Evolutionary conservation across 139 green algal species (phyloP), one percentile per base, ranked within the genome.

Genomic region (Axilococcus clingmanii): DNA sequence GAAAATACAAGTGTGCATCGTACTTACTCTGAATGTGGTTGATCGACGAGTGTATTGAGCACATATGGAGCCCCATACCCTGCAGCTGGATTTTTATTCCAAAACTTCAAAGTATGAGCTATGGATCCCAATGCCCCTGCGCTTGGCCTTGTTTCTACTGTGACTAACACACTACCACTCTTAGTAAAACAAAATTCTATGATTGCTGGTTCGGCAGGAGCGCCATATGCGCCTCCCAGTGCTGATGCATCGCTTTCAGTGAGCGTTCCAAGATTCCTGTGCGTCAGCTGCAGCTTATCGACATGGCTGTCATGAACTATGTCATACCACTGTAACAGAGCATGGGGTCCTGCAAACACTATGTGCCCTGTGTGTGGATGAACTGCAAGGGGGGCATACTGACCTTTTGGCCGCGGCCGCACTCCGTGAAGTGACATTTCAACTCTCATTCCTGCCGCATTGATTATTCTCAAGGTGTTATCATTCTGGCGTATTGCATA

Each of bases 381-480:
- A 40, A 70, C 37, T 46, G 31, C 17, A 33, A 46, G 29, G 12
- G 41, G 53, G 14, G 47, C 33, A 35, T 36, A 15, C 19, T 15
- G 24, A 12, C 27, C 44, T 27, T n/a, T 16, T 4, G 67, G 71
- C 40, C 35, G 40, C 3, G 66, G 71, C 15, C 67, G 48, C 37
- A 87, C 37, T 15, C 77, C 79, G 15, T 79, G 43, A 5, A 90
- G 35, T 7, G 52, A 65, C 14, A 37, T 16, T 36, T 74, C 59
- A 25, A 85, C 71, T 19, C 40, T 40, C 56, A 75, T 75, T 20
- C 65, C 45, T 7, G 69, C 63, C 15, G 67, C 51, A 40, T 76
- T 84, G 5, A 86, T 55, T 16, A 85, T 31, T 8, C 76, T 61
- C 11, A 89, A 36, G 9, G 72, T 72, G 68, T 94, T 95, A 67